A percentile compares a stretch with the other conserved stretches of the same genome.
Evolutionary conservation across 257 asterid genomes (phyloP).

Genomic region (Plantago ovata): DNA sequence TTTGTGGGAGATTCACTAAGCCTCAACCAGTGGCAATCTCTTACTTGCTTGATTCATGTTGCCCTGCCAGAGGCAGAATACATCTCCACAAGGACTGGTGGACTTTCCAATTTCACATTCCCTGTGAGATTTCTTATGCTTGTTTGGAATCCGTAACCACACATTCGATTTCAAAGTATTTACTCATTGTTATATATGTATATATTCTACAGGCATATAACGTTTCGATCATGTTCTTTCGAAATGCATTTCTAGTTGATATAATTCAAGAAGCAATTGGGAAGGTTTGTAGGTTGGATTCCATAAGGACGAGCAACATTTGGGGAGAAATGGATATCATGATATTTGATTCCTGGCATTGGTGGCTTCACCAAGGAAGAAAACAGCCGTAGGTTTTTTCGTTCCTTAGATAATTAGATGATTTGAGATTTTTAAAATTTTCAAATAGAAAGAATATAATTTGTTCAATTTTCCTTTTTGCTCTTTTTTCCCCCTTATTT

Average conservation of each 20-base stretch:
- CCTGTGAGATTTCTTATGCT: constrained; percentile 30
- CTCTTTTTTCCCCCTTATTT: too few species aligned
- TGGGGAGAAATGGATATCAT: constrained; percentile 34
- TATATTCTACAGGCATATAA: constrained; percentile 37
- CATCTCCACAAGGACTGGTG: constrained; percentile 23
- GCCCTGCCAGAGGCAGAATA: constrained; percentile 36
- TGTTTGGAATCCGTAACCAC: too few species aligned
- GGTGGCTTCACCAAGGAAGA: constrained; percentile 58
- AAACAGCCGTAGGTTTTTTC: constrained; percentile 49
- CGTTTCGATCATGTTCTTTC: constrained; percentile 36
- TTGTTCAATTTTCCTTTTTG: background rate
- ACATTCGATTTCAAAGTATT: too few species aligned
- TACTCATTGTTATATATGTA: too few species aligned
- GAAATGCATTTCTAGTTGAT: constrained; percentile 64
- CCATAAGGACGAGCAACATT: constrained; percentile 17
- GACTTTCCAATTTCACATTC: constrained; percentile 40
- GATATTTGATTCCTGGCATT: constrained; percentile 48
- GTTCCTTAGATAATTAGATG: background rate
- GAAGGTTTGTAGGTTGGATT: constrained; percentile 34
- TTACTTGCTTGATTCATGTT: constrained; percentile 58
- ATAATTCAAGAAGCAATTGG: constrained; percentile 24
- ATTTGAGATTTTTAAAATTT: background rate
- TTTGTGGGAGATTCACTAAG: constrained; percentile 77
- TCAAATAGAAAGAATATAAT: background rate
- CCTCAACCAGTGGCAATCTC: constrained; percentile 65